A percentile compares a stretch with the other conserved stretches of the same genome.
Conservation (phyloP, 805 yeast genomes). For the Candida pseudoglaebosa region DNA sequence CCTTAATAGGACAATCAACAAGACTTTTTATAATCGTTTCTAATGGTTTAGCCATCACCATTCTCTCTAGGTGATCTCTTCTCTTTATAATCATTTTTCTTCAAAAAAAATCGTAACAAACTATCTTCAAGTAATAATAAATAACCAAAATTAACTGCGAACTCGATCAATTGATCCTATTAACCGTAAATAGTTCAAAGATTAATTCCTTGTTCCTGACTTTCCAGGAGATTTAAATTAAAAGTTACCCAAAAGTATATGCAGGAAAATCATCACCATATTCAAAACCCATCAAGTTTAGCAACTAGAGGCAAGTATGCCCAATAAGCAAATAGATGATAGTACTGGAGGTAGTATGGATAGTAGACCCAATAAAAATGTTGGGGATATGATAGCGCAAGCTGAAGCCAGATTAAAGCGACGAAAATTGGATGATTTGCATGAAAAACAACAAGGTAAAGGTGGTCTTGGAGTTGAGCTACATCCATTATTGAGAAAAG, state of each 20-base stretch:
- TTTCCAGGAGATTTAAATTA: too few species aligned
- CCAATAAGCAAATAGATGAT: background rate
- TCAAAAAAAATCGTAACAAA: background rate
- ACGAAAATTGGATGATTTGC: background rate
- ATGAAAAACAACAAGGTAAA: conserved; percentile 5
- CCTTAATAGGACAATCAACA: conserved; percentile 29
- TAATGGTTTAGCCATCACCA: conserved; percentile 28
- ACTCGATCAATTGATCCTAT: too few species aligned
- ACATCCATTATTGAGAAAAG: conserved; percentile 34
- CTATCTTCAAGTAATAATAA: background rate
- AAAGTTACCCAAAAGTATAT: too few species aligned
- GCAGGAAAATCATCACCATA: too few species aligned
- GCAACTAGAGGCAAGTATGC: background rate
- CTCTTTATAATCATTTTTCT: conserved; percentile 29
- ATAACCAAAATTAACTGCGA: background rate
- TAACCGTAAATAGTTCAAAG: too few species aligned
- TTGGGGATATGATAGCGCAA: conserved; percentile 3
- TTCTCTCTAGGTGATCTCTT: conserved; percentile 23
- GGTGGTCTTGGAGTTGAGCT: conserved; percentile 31
- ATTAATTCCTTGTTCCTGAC: too few species aligned
- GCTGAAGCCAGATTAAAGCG: conserved; percentile 5
- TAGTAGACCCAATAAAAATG: background rate
- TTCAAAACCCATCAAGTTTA: too few species aligned
- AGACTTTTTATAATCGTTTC: conserved; percentile 34
- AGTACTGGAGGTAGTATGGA: background rate